These are phyloP conservation scores for Thraustochytrium sp. DNA, from an alignment of 352 stramenopile genomes.

Conservation along the genomic window DNA sequence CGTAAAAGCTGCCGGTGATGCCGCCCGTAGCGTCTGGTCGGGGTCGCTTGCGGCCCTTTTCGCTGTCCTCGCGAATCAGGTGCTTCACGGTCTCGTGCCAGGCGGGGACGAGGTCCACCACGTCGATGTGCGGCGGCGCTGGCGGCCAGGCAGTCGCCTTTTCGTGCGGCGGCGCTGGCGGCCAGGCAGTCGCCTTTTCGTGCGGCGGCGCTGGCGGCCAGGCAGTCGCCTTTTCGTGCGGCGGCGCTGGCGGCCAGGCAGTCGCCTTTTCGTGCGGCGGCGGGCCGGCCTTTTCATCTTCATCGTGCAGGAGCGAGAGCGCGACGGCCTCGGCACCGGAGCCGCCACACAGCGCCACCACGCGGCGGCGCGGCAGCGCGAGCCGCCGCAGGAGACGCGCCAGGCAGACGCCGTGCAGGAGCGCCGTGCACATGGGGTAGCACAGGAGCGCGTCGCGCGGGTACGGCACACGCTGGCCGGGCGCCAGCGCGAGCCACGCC, in stretches of 20 bases:
- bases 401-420: not conserved
- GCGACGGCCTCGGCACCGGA: slow-evolving; percentile 2
- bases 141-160: too few relatives aligned
- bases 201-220: too few relatives aligned
- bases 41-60: too few relatives aligned
- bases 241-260: too few relatives aligned
- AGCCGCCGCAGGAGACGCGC: not conserved
- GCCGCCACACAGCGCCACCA: slow-evolving; percentile 10
- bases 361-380: not conserved
- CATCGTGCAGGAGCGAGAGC: not conserved
- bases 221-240: too few relatives aligned
- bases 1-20: not conserved
- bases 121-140: not conserved
- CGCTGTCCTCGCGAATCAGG: not conserved
- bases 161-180: too few relatives aligned
- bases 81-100: not conserved
- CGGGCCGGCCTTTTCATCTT: not conserved
- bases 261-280: too few relatives aligned
- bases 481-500: not conserved
- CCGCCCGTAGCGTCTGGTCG: too few relatives aligned
- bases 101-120: not conserved
- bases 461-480: not conserved
- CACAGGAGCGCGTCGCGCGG: not conserved
- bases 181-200: too few relatives aligned
- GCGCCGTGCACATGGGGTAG: not conserved